These are phyloP conservation scores for Scutellaria galericulata DNA, from an alignment of 257 asterid genomes.

Conservation along the genomic window DNA sequence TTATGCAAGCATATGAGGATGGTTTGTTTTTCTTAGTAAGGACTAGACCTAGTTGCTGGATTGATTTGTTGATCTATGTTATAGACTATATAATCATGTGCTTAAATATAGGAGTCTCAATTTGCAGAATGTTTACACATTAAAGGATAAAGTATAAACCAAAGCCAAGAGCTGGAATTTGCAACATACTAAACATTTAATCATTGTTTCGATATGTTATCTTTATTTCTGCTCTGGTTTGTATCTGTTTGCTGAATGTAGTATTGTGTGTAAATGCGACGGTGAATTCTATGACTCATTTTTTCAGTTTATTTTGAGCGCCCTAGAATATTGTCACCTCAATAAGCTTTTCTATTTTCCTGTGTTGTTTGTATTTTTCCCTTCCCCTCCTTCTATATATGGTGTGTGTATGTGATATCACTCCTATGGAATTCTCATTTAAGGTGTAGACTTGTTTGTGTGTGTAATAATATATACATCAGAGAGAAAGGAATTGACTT, in stretches of 20 bases:
- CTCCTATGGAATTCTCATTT: not conserved
- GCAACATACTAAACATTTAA: not conserved
- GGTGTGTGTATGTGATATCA: conserved; percentile 9
- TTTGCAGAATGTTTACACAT: not conserved
- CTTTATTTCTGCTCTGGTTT: not conserved
- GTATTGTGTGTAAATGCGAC: not conserved
- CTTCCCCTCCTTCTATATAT: not conserved
- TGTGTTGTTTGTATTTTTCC: not conserved
- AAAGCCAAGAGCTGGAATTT: not conserved
- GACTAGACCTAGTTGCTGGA: conserved; percentile 2
- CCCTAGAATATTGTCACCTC: not conserved
- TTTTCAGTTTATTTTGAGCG: not conserved
- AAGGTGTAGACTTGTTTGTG: not conserved
- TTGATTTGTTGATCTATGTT: not conserved
- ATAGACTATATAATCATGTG: not conserved
- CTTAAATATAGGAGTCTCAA: not conserved
- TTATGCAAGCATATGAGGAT: not conserved
- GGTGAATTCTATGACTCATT: not conserved
- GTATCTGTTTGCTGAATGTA: not conserved
- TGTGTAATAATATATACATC: not conserved
- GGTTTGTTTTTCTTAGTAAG: not conserved
- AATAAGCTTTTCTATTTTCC: not conserved
- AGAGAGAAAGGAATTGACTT: not conserved
- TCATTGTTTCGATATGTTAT: not conserved
- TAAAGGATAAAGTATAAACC: not conserved